Percentiles rank a stretch among this genome's conserved stretches.
Evolutionary conservation across 2,329 filamentous ascomycete species (phyloP).

Genomic region (Capronia coronata): DNA sequence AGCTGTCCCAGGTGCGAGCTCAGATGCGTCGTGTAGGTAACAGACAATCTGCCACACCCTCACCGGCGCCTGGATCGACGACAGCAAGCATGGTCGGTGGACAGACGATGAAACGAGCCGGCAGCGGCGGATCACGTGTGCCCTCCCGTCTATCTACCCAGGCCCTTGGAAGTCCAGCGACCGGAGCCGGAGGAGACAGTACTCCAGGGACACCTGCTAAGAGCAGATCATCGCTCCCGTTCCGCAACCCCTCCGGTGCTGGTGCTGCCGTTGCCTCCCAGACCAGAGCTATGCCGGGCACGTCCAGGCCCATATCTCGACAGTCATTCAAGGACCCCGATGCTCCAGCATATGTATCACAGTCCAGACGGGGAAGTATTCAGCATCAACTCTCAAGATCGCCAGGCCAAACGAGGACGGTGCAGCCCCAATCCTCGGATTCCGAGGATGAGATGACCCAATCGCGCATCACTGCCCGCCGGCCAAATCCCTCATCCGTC

Average conservation of each 20-base stretch:
- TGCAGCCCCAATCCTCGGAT: slow-evolving; percentile 21
- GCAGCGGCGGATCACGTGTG: slow-evolving; percentile 34
- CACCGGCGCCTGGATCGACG: slow-evolving; percentile 39
- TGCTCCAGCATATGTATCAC: slow-evolving; percentile 3
- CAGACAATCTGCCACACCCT: slow-evolving; percentile 37
- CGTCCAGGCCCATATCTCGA: slow-evolving; percentile 23
- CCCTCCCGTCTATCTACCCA: slow-evolving; percentile 35
- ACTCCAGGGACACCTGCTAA: slow-evolving; percentile 26
- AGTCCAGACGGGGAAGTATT: slow-evolving; percentile 26
- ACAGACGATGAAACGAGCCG: slow-evolving; percentile 33
- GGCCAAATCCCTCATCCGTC: slow-evolving; percentile 23
- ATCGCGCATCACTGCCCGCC: slow-evolving; percentile 22
- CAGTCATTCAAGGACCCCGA: slow-evolving; percentile 24
- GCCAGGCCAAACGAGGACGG: slow-evolving; percentile 17
- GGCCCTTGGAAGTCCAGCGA: slow-evolving; percentile 18
- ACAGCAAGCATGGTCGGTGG: slow-evolving; percentile 39
- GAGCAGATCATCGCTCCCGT: slow-evolving; percentile 22
- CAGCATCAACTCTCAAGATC: slow-evolving; percentile 25
- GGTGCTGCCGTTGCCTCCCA: slow-evolving; percentile 6
- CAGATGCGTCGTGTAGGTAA: slow-evolving; percentile 67
- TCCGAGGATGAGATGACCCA: slow-evolving; percentile 27
- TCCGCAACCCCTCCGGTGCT: slow-evolving; percentile 14
- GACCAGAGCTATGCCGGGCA: slow-evolving; percentile 11
- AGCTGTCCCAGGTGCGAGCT: slow-evolving; percentile 80
- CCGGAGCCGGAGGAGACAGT: slow-evolving; percentile 16